Conservation (phyloP, 345 rosid genomes). For the Schrenkiella parvula region DNA sequence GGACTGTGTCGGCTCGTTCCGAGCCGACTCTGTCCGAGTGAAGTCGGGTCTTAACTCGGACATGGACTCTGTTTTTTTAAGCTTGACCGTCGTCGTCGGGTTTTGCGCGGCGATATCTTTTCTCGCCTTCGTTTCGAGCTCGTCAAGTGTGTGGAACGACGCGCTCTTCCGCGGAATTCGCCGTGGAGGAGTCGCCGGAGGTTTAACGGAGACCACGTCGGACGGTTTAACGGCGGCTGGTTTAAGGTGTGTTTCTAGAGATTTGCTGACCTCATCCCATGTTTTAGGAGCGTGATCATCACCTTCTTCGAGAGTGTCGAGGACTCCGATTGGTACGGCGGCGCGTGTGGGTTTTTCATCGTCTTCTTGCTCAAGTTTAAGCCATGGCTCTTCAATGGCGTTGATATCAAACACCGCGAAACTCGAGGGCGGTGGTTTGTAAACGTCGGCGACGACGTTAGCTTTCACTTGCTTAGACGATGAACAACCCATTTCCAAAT, state of each 20-base stretch:
- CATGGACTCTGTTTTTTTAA: slow-evolving; percentile 40
- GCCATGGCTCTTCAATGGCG: slow-evolving; percentile 90
- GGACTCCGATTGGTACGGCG: slow-evolving; percentile 39
- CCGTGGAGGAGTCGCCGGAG: slow-evolving; percentile 29
- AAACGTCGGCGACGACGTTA: slow-evolving; percentile 53
- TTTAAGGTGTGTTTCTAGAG: slow-evolving; percentile 58
- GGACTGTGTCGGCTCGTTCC: slow-evolving; percentile 12
- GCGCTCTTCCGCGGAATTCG: slow-evolving; percentile 43
- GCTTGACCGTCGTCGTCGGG: slow-evolving; percentile 24
- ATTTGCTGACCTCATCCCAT: slow-evolving; percentile 92
- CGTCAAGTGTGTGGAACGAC: slow-evolving; percentile 84
- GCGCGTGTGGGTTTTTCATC: slow-evolving; percentile 36
- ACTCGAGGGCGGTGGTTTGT: slow-evolving; percentile 74
- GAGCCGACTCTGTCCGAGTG: slow-evolving; percentile 10
- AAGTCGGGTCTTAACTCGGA: slow-evolving; percentile 22
- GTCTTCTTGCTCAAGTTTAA: slow-evolving; percentile 35
- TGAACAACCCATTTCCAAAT: slow-evolving; percentile 64
- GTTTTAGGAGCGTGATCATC: slow-evolving; percentile 59
- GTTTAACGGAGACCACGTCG: slow-evolving; percentile 14
- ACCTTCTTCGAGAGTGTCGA: slow-evolving; percentile 56
- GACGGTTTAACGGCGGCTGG: slow-evolving; percentile 25
- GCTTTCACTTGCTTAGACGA: slow-evolving; percentile 59
- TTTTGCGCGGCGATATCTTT: slow-evolving; percentile 18
- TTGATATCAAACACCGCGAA: slow-evolving; percentile 75
- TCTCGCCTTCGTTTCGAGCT: slow-evolving; percentile 51